These are phyloP conservation scores for Nicotiana undulata DNA, from an alignment of 257 asterid species.

Conservation along the genomic window DNA sequence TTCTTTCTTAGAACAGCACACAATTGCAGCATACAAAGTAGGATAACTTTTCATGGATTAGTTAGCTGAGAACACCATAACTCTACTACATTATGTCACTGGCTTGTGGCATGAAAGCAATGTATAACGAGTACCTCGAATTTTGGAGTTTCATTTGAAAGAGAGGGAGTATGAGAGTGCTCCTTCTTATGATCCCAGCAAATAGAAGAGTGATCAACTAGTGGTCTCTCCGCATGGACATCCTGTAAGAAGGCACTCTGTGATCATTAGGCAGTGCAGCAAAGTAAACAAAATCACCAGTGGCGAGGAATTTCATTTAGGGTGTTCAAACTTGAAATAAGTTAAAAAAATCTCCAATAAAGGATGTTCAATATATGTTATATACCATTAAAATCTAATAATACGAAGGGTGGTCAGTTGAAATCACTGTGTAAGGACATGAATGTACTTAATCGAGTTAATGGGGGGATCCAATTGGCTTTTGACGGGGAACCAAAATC, in stretches of 20 bases:
- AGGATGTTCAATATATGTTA: too few relatives aligned
- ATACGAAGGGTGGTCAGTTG: too few relatives aligned
- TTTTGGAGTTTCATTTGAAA: constrained; percentile 14
- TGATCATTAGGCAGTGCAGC: not conserved
- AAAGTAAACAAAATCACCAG: not conserved
- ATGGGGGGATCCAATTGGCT: too few relatives aligned
- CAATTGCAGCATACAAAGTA: too few relatives aligned
- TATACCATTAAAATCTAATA: too few relatives aligned
- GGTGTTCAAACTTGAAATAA: too few relatives aligned
- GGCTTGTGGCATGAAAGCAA: not conserved
- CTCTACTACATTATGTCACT: not conserved
- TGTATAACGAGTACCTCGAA: constrained; percentile 18
- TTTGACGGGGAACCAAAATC: not conserved
- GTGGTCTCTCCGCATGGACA: constrained; percentile 10
- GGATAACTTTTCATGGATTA: too few relatives aligned
- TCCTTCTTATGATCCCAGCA: constrained; percentile 17
- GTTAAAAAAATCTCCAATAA: too few relatives aligned
- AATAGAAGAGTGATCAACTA: constrained; percentile 12
- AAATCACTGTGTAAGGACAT: too few relatives aligned
- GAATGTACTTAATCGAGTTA: too few relatives aligned
- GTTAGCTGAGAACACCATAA: not conserved
- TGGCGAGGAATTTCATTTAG: too few relatives aligned
- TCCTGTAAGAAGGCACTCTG: constrained; percentile 9
- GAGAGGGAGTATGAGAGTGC: not conserved
- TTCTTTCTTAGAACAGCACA: too few relatives aligned